A percentile compares a stretch with the other conserved stretches of the same genome.
These are phyloP conservation scores for Pythium rhizo-oryzae DNA, from an alignment of 352 stramenopile genomes.

Conservation along the genomic window DNA sequence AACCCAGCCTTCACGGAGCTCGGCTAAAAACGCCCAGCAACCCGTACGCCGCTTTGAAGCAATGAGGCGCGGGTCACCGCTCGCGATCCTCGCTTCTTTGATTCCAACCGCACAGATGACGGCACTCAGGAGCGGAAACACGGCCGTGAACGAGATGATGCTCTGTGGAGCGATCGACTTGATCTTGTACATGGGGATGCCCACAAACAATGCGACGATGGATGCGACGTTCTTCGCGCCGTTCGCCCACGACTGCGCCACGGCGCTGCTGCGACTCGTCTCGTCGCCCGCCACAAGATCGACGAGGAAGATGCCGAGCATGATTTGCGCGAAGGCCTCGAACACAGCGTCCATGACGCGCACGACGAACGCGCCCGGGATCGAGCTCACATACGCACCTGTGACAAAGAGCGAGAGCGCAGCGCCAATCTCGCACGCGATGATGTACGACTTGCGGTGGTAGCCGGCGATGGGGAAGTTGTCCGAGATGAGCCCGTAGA, in stretches of 20 bases:
- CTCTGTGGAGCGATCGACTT: slow-evolving; percentile 47
- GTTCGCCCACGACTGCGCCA: slow-evolving; percentile 75
- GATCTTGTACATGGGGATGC: slow-evolving; percentile 70
- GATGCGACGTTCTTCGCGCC: slow-evolving; percentile 66
- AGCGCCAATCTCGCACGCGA: slow-evolving; percentile 63
- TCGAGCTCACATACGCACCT: slow-evolving; percentile 50
- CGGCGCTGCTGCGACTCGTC: slow-evolving; percentile 59
- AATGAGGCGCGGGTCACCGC: not conserved
- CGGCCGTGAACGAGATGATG: slow-evolving; percentile 67
- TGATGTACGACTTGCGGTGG: slow-evolving; percentile 84
- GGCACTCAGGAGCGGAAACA: slow-evolving; percentile 56
- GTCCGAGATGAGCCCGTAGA: slow-evolving; percentile 82
- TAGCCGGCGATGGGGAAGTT: slow-evolving; percentile 72
- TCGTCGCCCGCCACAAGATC: slow-evolving; percentile 55
- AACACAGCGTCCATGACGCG: slow-evolving; percentile 69
- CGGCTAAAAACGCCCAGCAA: slow-evolving; percentile 5
- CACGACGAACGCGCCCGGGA: slow-evolving; percentile 68
- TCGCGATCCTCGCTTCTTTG: slow-evolving; percentile 37
- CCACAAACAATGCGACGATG: slow-evolving; percentile 58
- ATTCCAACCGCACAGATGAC: slow-evolving; percentile 53
- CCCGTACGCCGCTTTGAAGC: not conserved
- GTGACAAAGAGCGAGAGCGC: slow-evolving; percentile 62
- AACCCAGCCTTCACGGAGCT: slow-evolving; percentile 29
- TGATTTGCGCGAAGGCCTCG: slow-evolving; percentile 81
- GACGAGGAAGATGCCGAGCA: slow-evolving; percentile 80